A percentile compares a stretch with the other conserved stretches of the same genome.
Evolutionary conservation across 257 asterid genomes (phyloP).

Genomic region (Solanum etuberosum): DNA sequence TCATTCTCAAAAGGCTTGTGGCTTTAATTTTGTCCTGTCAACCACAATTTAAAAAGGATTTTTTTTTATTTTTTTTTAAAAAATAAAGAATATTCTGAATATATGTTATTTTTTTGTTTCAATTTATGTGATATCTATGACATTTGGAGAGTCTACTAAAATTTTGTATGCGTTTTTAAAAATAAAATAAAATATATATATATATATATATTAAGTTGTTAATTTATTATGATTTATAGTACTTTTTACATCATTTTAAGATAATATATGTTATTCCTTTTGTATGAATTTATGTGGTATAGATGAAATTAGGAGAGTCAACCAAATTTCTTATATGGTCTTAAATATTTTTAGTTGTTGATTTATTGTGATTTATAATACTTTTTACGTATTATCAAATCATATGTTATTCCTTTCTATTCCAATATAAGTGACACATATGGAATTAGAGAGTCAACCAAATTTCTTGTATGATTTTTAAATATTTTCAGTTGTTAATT

Average conservation of each 20-base stretch:
- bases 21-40: not conserved
- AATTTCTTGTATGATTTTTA: not conserved
- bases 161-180: not conserved
- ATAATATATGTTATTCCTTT: no score
- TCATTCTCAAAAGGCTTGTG: not conserved
- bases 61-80: no score
- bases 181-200: no score
- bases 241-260: not conserved
- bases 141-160: not conserved
- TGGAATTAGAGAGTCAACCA: not conserved
- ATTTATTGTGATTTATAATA: not conserved
- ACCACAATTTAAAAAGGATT: not conserved
- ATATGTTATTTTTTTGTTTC: no score
- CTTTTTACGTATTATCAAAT: no score
- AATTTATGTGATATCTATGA: no score
- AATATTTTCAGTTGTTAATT: not conserved
- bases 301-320: no score
- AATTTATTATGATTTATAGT: not conserved
- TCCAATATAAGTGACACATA: not conserved
- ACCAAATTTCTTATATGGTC: no score
- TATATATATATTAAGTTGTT: not conserved
- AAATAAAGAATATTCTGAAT: not conserved
- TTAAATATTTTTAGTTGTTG: no score
- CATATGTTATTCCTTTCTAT: not conserved
- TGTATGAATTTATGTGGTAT: no score